phyloP scores from a whole-genome alignment of 2,329 filamentous ascomycete species.

The Aspergillus fijiensis region DNA sequence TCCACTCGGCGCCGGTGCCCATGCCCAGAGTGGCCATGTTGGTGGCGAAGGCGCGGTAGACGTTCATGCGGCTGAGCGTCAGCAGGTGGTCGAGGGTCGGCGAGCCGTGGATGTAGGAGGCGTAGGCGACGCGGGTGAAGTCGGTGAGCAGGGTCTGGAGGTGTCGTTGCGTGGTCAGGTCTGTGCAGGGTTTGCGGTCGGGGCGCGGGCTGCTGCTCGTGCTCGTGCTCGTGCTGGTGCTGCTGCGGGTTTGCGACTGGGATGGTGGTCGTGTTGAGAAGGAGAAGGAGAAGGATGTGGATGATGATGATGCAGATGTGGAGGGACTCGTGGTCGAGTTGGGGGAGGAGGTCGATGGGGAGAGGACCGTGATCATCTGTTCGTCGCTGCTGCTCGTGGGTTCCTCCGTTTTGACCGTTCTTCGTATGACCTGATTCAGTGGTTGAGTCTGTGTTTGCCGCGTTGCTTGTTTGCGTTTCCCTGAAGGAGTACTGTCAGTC shows the following conservation, averaged over 20 bases:
- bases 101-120: conserved; percentile 27
- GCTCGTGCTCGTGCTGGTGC: background rate
- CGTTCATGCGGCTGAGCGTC: conserved; percentile 36
- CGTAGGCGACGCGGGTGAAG: conserved; percentile 24
- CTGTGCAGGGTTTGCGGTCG: background rate
- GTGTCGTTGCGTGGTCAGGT: background rate
- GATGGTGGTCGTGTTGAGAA: background rate
- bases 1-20: conserved; percentile 15
- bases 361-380: background rate
- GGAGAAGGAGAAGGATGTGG: background rate
- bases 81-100: conserved; percentile 35
- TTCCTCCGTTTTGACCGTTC: background rate
- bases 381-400: background rate
- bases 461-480: conserved; percentile 22
- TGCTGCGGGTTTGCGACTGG: background rate
- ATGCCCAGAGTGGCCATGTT: conserved; percentile 32
- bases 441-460: background rate
- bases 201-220: background rate
- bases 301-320: no score
- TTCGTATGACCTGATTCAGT: background rate
- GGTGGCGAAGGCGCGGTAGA: conserved; percentile 34
- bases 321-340: background rate
- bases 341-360: background rate
- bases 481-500: conserved; percentile 5
- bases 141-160: conserved; percentile 12